These are phyloP conservation scores for Apophysomyces ossiformis DNA, from an alignment of 371 early-diverging fungal genomes.

Conservation along the genomic window DNA sequence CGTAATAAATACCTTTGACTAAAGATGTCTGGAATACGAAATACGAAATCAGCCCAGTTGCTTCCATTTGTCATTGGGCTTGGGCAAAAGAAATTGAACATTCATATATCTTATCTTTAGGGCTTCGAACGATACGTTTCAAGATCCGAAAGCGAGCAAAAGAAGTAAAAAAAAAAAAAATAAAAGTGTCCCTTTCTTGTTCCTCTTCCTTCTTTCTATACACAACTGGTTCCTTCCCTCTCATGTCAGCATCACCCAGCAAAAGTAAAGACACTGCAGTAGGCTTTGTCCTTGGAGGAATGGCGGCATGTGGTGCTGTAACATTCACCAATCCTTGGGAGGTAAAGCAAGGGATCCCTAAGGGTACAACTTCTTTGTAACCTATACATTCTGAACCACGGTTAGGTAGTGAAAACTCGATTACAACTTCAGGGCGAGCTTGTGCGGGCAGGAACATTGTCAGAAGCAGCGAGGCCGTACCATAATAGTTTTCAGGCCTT, in stretches of 20 bases:
- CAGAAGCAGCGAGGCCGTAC: slow-evolving; percentile 68
- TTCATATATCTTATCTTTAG: too few species aligned
- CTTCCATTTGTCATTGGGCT: too few species aligned
- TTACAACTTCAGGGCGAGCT: slow-evolving; percentile 96
- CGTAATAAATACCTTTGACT: too few species aligned
- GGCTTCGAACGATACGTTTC: neutral
- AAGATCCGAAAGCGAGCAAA: neutral
- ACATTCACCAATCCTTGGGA: slow-evolving; percentile 95
- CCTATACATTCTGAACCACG: neutral
- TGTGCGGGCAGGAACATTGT: slow-evolving; percentile 50
- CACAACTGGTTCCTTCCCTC: neutral
- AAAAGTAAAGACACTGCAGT: slow-evolving; percentile 41
- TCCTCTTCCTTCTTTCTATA: neutral
- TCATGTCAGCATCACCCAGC: slow-evolving; percentile 11
- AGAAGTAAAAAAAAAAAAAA: neutral
- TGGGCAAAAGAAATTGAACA: too few species aligned
- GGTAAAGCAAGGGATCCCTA: slow-evolving; percentile 47
- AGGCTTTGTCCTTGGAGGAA: slow-evolving; percentile 76
- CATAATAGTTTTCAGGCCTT: slow-evolving; percentile 82
- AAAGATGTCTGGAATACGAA: too few species aligned
- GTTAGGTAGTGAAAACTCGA: slow-evolving; percentile 92
- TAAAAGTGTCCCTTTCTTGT: neutral
- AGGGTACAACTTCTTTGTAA: too few species aligned
- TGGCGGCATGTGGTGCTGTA: slow-evolving; percentile 90
- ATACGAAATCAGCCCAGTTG: too few species aligned